Evolutionary conservation across 345 rosid species (phyloP).

Genomic region (Aquilaria sinensis): DNA sequence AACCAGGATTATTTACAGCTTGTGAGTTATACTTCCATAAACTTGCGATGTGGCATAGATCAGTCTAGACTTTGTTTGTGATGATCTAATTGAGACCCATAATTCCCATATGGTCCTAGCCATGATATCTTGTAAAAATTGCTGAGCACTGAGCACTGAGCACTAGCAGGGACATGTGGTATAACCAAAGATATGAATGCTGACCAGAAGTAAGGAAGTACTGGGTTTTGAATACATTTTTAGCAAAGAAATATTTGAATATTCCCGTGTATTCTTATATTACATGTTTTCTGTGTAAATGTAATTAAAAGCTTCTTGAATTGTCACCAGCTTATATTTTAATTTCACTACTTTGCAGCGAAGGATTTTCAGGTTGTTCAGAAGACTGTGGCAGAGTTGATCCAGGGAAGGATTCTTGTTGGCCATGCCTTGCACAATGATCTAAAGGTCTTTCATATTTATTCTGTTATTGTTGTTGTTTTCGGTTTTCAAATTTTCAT

Average conservation of each 20-base stretch:
- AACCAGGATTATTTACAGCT: too few species aligned
- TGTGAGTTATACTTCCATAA: too few species aligned
- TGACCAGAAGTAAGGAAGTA: neutral
- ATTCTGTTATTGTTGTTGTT: conserved; percentile 6
- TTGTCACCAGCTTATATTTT: neutral
- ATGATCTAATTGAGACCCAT: too few species aligned
- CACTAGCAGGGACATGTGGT: too few species aligned
- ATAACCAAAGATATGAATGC: neutral
- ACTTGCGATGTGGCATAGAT: too few species aligned
- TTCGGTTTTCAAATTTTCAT: neutral
- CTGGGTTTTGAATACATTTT: neutral
- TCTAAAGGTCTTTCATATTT: conserved; percentile 57
- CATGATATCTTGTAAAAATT: too few species aligned
- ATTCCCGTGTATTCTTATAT: too few species aligned
- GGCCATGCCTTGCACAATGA: conserved; percentile 96
- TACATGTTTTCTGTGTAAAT: neutral
- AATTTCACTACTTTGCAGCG: conserved; percentile 37
- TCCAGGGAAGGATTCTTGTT: conserved; percentile 75
- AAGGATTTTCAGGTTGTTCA: conserved; percentile 72
- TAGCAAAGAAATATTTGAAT: too few species aligned
- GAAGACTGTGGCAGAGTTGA: conserved; percentile 77
- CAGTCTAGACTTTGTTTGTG: too few species aligned
- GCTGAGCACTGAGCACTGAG: too few species aligned
- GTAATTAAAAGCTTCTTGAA: neutral
- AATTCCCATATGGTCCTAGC: too few species aligned